Base-by-base conservation (phyloP, 768 basidiomycete species). In the Sporobolomyces phaffii region DNA sequence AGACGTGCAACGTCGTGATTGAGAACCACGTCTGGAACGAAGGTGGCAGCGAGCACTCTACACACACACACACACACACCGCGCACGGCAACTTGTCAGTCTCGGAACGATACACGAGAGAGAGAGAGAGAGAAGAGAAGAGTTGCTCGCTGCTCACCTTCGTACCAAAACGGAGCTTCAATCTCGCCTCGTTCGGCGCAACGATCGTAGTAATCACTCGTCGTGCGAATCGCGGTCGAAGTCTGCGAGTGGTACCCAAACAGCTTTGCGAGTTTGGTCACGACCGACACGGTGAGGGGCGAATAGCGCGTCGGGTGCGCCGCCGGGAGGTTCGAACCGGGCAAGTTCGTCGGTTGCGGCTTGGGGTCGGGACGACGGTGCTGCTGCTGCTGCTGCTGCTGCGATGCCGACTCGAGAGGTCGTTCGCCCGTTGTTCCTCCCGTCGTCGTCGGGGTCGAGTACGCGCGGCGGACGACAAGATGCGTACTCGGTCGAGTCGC, bases 21-120 rank as follows among this genome's bases (percentile, higher is more conserved):
- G 89, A 90, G 79, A 97, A 97, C 89, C 92, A 97, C 20, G 94
- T 90, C 75, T 97, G 93, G 78, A 94, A 96, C 0, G 94, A 96
- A 17, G 87, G 87, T 14, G 93, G 91, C 9, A 97, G 82, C 64
- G 81, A 82, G 74, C 89, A 94, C 65, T 84, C 93, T 96, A 73
- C n/a, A n/a, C n/a, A n/a, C n/a, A n/a, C n/a, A n/a, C n/a, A n/a
- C n/a, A n/a, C n/a, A n/a, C n/a, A n/a, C n/a, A n/a, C n/a, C n/a
- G n/a, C n/a, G n/a, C n/a, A n/a, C n/a, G n/a, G n/a, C n/a, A n/a
- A n/a, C n/a, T n/a, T n/a, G n/a, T n/a, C n/a, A n/a, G n/a, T n/a
- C n/a, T n/a, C n/a, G n/a, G n/a, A n/a, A n/a, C n/a, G n/a, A n/a
- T n/a, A n/a, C n/a, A n/a, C n/a, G n/a, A n/a, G n/a, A 38, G 18